phyloP scores from a whole-genome alignment of 371 early-diverging fungal species.

The Syncephalastrum contaminatum region DNA sequence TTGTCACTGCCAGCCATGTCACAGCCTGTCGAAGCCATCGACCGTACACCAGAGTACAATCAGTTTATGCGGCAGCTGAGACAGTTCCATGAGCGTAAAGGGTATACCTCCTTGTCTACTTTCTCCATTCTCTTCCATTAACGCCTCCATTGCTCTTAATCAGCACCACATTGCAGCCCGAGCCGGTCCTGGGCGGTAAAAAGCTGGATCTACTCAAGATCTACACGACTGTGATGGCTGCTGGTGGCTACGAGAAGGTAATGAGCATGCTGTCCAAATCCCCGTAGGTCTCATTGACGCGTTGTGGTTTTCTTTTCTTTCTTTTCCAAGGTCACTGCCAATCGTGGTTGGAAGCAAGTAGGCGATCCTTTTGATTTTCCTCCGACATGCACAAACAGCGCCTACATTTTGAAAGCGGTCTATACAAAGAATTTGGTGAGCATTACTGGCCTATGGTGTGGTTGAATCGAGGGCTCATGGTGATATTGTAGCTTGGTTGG shows the following conservation, averaged over 20 bases:
- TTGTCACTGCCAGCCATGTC: slow-evolving; percentile 17
- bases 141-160: not conserved
- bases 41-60: slow-evolving; percentile 71
- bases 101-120: slow-evolving; percentile 47
- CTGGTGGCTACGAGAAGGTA: slow-evolving; percentile 81
- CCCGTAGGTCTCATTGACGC: not conserved
- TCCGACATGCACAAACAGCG: slow-evolving; percentile 82
- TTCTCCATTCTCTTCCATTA: not conserved
- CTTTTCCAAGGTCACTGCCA: slow-evolving; percentile 61
- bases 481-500: slow-evolving; percentile 36
- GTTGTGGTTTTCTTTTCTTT: slow-evolving; percentile 4
- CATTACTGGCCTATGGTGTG: not conserved
- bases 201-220: slow-evolving; percentile 72
- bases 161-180: slow-evolving; percentile 69
- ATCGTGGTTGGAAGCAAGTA: slow-evolving; percentile 80
- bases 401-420: slow-evolving; percentile 75
- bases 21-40: slow-evolving; percentile 65
- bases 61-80: slow-evolving; percentile 71
- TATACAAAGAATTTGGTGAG: slow-evolving; percentile 68
- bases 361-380: slow-evolving; percentile 79
- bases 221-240: slow-evolving; percentile 66
- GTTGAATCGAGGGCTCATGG: not conserved
- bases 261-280: not conserved
- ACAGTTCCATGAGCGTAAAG: slow-evolving; percentile 68
- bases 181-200: slow-evolving; percentile 82